Evolutionary conservation across 2,329 filamentous ascomycete genomes (phyloP), one percentile per base, ranked within the genome.

Genomic region (Claviceps paspali): DNA sequence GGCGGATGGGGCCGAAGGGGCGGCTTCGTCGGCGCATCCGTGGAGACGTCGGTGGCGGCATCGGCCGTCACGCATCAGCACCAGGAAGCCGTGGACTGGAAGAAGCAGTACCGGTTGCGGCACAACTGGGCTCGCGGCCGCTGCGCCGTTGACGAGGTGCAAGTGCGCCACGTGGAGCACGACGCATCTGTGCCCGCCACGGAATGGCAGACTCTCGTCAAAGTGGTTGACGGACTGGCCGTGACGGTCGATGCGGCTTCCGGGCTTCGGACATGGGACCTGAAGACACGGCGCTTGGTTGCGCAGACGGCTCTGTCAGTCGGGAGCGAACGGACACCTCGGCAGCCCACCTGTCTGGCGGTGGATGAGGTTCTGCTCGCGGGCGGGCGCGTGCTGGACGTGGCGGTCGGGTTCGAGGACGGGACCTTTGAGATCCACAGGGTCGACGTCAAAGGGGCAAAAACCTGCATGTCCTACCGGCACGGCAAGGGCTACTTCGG

Each of bases 91-190:
- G 66, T 80, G 17, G 74, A 91, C 51, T 95, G 87, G 87, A 93
- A 92, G 62, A 71, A 73, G 43, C 82, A 91, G 49, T 96, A 92
- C 58, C 84, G 80, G 50, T 65, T 95, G 35, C 72, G 83, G 32
- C 82, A 94, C 53, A 96, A 96, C 59, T 96, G 91, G 91, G 73
- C 82, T 1, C 74, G 70, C 43, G 91, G 88, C 1, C 77, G 73
- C 46, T 93, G 85, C 49, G 79, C 74, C 27, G 75, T 94, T 10
- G 77, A 81, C 26, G 82, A 93, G 55, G 72, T 95, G 22, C 67
- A 76, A 31, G 69, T 85, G 18, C 49, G 49, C 28, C 49, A 51
- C 28, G 36, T 41, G 8, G 61, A 67, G 37, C 61, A n/a, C 6
- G 22, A 26, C 21, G 21, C 21, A 5, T 5, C 21, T 22, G 21